Conservation (phyloP, 768 basidiomycete species). For the Coprinopsis cinerea region DNA sequence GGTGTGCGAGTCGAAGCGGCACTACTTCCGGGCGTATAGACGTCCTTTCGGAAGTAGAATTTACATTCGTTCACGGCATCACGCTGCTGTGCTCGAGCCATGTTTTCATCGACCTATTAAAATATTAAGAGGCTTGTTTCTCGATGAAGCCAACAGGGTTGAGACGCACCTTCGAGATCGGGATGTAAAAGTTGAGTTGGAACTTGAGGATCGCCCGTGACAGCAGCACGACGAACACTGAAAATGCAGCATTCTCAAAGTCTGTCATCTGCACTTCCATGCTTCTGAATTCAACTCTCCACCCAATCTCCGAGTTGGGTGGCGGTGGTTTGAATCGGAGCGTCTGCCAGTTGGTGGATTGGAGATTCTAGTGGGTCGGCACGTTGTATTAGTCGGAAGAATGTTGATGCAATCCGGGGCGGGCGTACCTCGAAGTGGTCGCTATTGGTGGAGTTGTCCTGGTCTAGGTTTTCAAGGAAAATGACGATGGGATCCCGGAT, state of each 20-base stretch:
- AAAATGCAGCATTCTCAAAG: slow-evolving; percentile 97
- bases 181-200: slow-evolving; percentile 91
- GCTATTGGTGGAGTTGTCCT: slow-evolving; percentile 80
- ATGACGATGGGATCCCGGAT: slow-evolving; percentile 96
- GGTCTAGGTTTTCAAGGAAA: slow-evolving; percentile 89
- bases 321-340: slow-evolving; percentile 98
- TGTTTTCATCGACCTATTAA: slow-evolving; percentile 93
- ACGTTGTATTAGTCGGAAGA: background rate
- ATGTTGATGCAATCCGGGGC: background rate
- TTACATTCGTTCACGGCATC: slow-evolving; percentile 68
- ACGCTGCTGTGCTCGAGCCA: slow-evolving; percentile 82
- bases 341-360: slow-evolving; percentile 99
- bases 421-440: slow-evolving; percentile 88
- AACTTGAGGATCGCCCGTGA: slow-evolving; percentile 91
- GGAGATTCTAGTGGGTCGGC: slow-evolving; percentile 76
- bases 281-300: slow-evolving; percentile 97
- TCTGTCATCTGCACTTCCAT: slow-evolving; percentile 99
- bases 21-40: slow-evolving; percentile 56
- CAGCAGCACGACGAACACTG: slow-evolving; percentile 89
- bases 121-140: background rate
- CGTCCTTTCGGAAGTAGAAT: slow-evolving; percentile 87
- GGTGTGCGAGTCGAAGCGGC: slow-evolving; percentile 37
- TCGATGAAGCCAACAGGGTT: no score
- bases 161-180: slow-evolving; percentile 79
- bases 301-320: slow-evolving; percentile 86